These are phyloP conservation scores for Antrodiella citrinella DNA, from an alignment of 768 basidiomycete species.

Conservation along the genomic window DNA sequence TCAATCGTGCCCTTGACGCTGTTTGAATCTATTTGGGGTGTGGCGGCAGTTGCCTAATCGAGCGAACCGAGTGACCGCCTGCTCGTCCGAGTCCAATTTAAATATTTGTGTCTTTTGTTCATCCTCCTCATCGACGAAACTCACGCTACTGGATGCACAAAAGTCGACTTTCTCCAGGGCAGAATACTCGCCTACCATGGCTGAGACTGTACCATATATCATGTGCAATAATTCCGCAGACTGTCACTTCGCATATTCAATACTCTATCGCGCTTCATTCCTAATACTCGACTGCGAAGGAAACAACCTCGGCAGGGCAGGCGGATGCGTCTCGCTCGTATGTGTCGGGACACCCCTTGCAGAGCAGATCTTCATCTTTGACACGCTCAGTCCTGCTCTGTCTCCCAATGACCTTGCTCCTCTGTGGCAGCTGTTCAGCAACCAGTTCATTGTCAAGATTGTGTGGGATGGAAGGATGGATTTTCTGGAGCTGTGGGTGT, in stretches of 20 bases:
- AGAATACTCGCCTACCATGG: constrained; percentile 1
- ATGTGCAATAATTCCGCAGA: constrained; percentile 9
- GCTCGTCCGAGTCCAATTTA: neutral
- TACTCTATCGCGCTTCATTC: constrained; percentile 7
- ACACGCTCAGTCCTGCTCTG: constrained; percentile 25
- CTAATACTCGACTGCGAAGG: constrained; percentile 36
- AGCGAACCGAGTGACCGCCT: neutral
- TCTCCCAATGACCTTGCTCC: constrained; percentile 14
- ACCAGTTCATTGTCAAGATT: constrained; percentile 26
- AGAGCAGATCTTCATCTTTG: constrained; percentile 30
- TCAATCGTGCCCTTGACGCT: neutral
- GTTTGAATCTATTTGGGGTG: neutral
- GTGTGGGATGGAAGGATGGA: constrained; percentile 38
- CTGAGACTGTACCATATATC: constrained; percentile 6
- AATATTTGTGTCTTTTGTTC: neutral
- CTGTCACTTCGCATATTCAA: constrained; percentile 5
- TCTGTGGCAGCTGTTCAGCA: constrained; percentile 23
- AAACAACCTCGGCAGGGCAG: constrained; percentile 25
- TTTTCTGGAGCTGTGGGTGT: constrained; percentile 26
- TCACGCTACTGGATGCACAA: neutral
- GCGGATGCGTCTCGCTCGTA: constrained; percentile 30
- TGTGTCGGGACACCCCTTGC: constrained; percentile 29
- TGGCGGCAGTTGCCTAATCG: neutral
- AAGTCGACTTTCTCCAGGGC: neutral
- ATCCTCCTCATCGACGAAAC: neutral